These are phyloP conservation scores for Globisporangium parvum DNA, from an alignment of 352 stramenopile genomes.

Conservation along the genomic window DNA sequence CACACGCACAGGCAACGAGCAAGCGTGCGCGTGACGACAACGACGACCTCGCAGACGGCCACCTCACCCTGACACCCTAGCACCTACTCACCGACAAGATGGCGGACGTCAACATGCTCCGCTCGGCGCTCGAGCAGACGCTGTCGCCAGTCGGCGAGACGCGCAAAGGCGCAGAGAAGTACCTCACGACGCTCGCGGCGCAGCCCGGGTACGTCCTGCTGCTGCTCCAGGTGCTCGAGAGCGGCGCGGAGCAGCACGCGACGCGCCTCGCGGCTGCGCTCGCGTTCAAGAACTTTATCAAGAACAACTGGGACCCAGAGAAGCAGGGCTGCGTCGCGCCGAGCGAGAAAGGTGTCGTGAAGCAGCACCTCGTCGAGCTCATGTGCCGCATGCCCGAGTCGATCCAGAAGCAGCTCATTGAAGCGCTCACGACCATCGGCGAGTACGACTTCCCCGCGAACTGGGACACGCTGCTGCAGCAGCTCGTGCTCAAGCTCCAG, in stretches of 20 bases:
- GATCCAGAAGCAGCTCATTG: conserved; percentile 94
- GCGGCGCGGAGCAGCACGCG: conserved; percentile 41
- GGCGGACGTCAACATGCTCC: conserved; percentile 66
- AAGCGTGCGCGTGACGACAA: background rate
- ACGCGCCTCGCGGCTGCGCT: conserved; percentile 69
- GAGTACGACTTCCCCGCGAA: conserved; percentile 96
- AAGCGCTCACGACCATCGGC: conserved; percentile 96
- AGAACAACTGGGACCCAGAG: conserved; percentile 94
- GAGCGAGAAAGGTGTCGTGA: conserved; percentile 92
- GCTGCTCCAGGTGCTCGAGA: conserved; percentile 74
- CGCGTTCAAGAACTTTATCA: conserved; percentile 98
- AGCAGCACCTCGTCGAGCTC: conserved; percentile 97
- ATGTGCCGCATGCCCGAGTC: conserved; percentile 95
- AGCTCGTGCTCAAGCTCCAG: conserved; percentile 93
- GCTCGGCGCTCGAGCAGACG: conserved; percentile 70
- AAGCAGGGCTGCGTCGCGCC: conserved; percentile 64
- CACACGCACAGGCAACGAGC: background rate
- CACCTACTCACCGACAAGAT: too few species aligned
- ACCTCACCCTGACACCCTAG: too few species aligned
- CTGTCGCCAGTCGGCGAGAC: conserved; percentile 66
- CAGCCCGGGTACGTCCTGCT: conserved; percentile 70
- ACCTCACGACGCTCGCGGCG: conserved; percentile 46
- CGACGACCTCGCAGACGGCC: too few species aligned
- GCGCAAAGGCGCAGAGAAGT: conserved; percentile 64
- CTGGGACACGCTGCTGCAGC: conserved; percentile 93